phyloP scores from a whole-genome alignment of 805 yeast species.

The Lachancea thermotolerans region DNA sequence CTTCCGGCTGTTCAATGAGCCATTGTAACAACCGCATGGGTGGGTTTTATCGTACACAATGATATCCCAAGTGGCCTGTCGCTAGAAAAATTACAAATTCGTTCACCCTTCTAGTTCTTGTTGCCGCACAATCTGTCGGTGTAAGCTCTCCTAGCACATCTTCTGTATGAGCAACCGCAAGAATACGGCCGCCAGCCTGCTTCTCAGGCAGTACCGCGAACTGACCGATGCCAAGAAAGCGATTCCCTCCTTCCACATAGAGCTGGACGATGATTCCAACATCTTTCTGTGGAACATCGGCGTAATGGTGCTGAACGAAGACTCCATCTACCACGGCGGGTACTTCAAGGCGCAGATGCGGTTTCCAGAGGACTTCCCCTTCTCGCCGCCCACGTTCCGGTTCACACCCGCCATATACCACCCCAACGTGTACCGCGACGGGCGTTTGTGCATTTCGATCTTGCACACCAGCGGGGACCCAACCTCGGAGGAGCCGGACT shows the following conservation, averaged over 20 bases:
- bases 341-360: conserved; percentile 91
- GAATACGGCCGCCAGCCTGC: conserved; percentile 69
- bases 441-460: conserved; percentile 86
- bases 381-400: conserved; percentile 84
- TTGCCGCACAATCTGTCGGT: no score
- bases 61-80: no score
- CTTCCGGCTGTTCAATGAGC: no score
- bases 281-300: conserved; percentile 76
- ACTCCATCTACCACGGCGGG: conserved; percentile 89
- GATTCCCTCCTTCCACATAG: conserved; percentile 64
- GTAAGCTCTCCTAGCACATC: no score
- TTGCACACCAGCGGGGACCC: conserved; percentile 89
- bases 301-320: conserved; percentile 83
- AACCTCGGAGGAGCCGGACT: conserved; percentile 83
- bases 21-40: no score
- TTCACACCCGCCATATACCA: conserved; percentile 92
- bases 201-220: conserved; percentile 90
- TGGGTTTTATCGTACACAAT: no score
- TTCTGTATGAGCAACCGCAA: conserved; percentile 23
- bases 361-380: conserved; percentile 89
- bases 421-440: conserved; percentile 92
- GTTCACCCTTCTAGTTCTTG: no score
- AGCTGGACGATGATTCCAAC: conserved; percentile 51
- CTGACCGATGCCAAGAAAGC: conserved; percentile 88
- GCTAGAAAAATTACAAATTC: no score